Evolutionary conservation across 331 rosid species (phyloP), one percentile per base, ranked within the genome.

Genomic region (Saraca asoca): DNA sequence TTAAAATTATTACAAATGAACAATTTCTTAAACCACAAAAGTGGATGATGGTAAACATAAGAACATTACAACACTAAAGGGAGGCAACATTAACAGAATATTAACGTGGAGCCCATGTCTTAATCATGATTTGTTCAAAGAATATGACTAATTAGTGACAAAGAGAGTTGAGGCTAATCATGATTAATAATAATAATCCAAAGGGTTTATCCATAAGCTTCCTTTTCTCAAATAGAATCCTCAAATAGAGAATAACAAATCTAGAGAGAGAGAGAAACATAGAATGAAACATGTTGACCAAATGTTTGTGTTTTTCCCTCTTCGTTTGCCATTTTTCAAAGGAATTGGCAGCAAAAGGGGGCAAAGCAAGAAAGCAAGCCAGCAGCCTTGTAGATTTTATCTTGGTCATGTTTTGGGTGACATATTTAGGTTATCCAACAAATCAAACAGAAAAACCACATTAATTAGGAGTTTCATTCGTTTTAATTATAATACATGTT

Each of bases 351-450:
- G 31, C 31, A 24, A 24, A 24, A 24, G 31, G 31, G 31, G 31
- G 31, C 31, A 24, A 24, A 24, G 31, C 31, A 24, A 24, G 31
- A 24, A 24, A 24, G 31, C 31, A 24, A 24, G 31, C 31, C 31
- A 24, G 31, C 31, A 24, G 31, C 1, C 31, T 24, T 3, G 31
- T 24, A 24, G 31, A 24, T 81, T 65, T 69, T 64, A 70, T 79
- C 71, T 74, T 79, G 75, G 69, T 61, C 68, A 76, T 85, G 85
- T 73, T 81, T 70, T 79, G 72, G 86, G 87, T 62, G 85, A 85
- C 83, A 51, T 51, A 66, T 12, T 45, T 9, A 44, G 60, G 34
- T 20, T 45, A 2, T 7, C 19, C 12, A 50, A 16, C 53, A 31
- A 14, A 68, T 62, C 77, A 73, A 67, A 42, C 7, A 13, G 57